These are phyloP conservation scores for Cryptococcus sp. DNA, from an alignment of 1,284 basidiomycete species.

Conservation along the genomic window DNA sequence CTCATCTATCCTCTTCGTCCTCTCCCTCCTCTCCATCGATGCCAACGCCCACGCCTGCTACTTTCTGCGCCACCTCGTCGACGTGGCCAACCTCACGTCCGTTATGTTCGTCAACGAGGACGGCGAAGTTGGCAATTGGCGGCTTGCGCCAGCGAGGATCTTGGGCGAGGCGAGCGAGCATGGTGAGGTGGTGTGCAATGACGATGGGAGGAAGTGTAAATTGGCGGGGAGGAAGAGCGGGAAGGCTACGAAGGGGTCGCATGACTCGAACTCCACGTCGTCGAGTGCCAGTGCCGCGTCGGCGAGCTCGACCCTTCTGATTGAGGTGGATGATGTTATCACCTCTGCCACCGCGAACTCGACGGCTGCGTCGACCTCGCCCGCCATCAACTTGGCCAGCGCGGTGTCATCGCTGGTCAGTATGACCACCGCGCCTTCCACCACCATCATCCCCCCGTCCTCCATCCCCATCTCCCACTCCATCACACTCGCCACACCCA, in stretches of 20 bases:
- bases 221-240: not conserved
- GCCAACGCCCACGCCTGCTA: constrained; percentile 10
- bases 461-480: not conserved
- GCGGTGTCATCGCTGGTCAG: not conserved
- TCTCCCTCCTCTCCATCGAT: constrained; percentile 9
- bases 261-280: not conserved
- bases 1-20: not conserved
- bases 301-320: not conserved
- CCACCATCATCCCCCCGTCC: not conserved
- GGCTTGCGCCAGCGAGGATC: constrained; percentile 6
- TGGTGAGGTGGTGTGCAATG: constrained; percentile 1
- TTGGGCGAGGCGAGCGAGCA: constrained; percentile 1
- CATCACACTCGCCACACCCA: not conserved
- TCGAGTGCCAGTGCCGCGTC: not conserved
- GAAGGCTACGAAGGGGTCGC: not conserved
- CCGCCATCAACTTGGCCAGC: not conserved
- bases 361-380: not conserved
- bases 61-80: constrained; percentile 14
- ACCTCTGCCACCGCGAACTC: not conserved
- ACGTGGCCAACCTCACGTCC: constrained; percentile 11
- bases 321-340: constrained; percentile 2
- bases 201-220: constrained; percentile 4
- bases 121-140: constrained; percentile 11
- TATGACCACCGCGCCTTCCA: not conserved
- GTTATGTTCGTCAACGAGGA: constrained; percentile 9